Evolutionary conservation across 352 stramenopile genomes (phyloP).

Genomic region (Globisporangium megalacanthum): DNA sequence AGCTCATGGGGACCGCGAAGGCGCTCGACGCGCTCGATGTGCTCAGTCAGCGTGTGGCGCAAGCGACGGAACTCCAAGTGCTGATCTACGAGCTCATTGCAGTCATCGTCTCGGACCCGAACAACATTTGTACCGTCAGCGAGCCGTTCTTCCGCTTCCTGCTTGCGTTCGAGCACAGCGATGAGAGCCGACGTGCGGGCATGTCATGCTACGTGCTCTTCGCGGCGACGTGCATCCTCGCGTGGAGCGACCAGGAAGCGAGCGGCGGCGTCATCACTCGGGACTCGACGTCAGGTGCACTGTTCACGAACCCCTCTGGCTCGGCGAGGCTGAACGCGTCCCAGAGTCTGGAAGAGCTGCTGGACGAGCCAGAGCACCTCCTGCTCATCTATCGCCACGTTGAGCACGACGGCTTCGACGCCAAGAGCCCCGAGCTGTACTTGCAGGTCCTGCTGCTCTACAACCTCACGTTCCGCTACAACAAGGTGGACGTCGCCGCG

Average conservation of each 20-base stretch:
- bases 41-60: slow-evolving; percentile 15
- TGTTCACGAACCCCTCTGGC: slow-evolving; percentile 1
- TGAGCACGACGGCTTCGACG: slow-evolving; percentile 24
- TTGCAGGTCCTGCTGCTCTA: slow-evolving; percentile 67
- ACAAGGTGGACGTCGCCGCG: slow-evolving; percentile 40
- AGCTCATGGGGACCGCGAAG: slow-evolving; percentile 32
- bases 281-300: background rate
- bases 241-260: slow-evolving; percentile 41
- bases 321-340: background rate
- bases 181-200: slow-evolving; percentile 1
- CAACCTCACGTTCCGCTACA: slow-evolving; percentile 71
- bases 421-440: slow-evolving; percentile 38
- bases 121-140: slow-evolving; percentile 35
- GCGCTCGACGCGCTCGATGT: slow-evolving; percentile 35
- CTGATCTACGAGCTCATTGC: slow-evolving; percentile 49
- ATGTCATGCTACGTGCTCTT: slow-evolving; percentile 66
- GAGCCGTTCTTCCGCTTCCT: slow-evolving; percentile 52
- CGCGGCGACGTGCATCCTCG: slow-evolving; percentile 49
- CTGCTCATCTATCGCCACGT: slow-evolving; percentile 48
- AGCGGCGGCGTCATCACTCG: slow-evolving; percentile 7
- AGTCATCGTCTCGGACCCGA: slow-evolving; percentile 39
- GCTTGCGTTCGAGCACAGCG: slow-evolving; percentile 34
- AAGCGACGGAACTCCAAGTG: slow-evolving; percentile 11
- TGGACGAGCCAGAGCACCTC: slow-evolving; percentile 41
- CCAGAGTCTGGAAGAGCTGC: slow-evolving; percentile 31